phyloP scores from a whole-genome alignment of 345 rosid species.

The Eucalyptus tenuipes region DNA sequence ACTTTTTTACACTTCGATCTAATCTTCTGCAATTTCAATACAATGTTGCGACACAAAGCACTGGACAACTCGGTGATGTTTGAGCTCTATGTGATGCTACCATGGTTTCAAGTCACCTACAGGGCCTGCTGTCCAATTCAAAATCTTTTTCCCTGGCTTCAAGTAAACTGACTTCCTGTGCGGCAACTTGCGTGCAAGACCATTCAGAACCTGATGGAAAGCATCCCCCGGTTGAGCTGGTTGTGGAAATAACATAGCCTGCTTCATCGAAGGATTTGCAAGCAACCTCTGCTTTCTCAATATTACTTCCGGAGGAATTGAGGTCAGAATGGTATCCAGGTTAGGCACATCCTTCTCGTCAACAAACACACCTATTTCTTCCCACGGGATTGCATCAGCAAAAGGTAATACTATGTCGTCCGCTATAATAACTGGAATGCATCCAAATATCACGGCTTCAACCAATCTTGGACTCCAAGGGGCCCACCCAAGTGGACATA shows the following conservation, averaged over 20 bases:
- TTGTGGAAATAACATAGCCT: slow-evolving; percentile 91
- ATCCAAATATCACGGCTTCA: slow-evolving; percentile 97
- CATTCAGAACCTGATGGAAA: slow-evolving; percentile 92
- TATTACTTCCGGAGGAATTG: slow-evolving; percentile 80
- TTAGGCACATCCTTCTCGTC: slow-evolving; percentile 93
- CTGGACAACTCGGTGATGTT: background rate
- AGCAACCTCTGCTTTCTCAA: slow-evolving; percentile 88
- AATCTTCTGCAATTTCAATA: background rate
- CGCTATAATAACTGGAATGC: slow-evolving; percentile 98
- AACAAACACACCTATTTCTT: slow-evolving; percentile 87
- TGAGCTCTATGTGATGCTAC: slow-evolving; percentile 14
- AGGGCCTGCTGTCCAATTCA: slow-evolving; percentile 96
- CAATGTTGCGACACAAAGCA: background rate
- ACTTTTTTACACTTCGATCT: background rate
- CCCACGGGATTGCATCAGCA: slow-evolving; percentile 99
- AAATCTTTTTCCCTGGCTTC: slow-evolving; percentile 47
- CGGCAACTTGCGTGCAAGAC: slow-evolving; percentile 89
- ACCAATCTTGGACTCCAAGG: slow-evolving; percentile 99
- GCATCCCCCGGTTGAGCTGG: slow-evolving; percentile 97
- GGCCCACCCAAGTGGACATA: slow-evolving; percentile 99
- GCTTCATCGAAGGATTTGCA: slow-evolving; percentile 97
- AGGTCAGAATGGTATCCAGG: slow-evolving; percentile 80
- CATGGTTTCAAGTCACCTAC: slow-evolving; percentile 94
- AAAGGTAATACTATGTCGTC: slow-evolving; percentile 95
- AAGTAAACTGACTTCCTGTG: slow-evolving; percentile 47